Evolutionary conservation across 768 basidiomycete species (phyloP).

Genomic region (Lactarius quietus): DNA sequence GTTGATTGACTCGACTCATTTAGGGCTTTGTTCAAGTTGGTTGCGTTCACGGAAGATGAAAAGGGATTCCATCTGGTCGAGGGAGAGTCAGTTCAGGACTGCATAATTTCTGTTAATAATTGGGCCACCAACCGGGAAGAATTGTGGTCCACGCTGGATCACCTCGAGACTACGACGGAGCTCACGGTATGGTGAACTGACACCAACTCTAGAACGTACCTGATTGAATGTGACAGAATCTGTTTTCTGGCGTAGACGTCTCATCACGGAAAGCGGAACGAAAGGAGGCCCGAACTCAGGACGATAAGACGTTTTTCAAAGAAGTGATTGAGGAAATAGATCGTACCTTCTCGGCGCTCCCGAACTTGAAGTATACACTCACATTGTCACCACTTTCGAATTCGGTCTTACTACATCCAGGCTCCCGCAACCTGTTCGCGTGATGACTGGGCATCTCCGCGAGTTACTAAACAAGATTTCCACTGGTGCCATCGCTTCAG

Average conservation of each 20-base stretch:
- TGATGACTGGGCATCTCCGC: not conserved
- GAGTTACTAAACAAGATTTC: conserved; percentile 11
- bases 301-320: conserved; percentile 10
- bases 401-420: conserved; percentile 3
- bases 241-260: conserved; percentile 8
- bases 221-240: not conserved
- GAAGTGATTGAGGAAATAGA: conserved; percentile 14
- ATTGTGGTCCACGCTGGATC: conserved; percentile 4
- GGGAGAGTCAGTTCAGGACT: conserved; percentile 11
- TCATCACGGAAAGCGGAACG: conserved; percentile 5
- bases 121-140: conserved; percentile 20
- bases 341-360: not conserved
- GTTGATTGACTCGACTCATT: not conserved
- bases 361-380: conserved; percentile 7
- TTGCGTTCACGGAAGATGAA: conserved; percentile 18
- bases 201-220: not conserved
- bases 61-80: conserved; percentile 4
- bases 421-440: conserved; percentile 11
- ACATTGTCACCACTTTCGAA: not conserved
- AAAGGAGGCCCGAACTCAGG: conserved; percentile 5
- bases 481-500: not conserved
- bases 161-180: conserved; percentile 11
- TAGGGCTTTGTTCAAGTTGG: conserved; percentile 16
- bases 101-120: conserved; percentile 5
- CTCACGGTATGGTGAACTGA: conserved; percentile 3